Evolutionary conservation across 306 rosid species (phyloP).

Genomic region (Rubus idaeus): DNA sequence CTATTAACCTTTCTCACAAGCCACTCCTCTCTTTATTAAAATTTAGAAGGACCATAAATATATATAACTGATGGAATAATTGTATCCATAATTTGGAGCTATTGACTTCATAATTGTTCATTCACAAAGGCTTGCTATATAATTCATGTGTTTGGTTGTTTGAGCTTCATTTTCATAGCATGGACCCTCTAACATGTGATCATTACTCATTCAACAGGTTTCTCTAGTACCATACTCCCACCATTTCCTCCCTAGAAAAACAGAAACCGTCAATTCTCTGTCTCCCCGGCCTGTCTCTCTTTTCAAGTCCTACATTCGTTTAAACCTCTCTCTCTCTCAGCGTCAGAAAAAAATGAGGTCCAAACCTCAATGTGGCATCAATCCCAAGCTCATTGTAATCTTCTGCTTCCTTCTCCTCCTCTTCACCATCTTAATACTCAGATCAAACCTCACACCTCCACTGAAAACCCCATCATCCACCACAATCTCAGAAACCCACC

Average conservation of each 20-base stretch:
- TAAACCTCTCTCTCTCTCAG: not conserved
- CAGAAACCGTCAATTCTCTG: not conserved
- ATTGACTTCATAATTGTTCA: not conserved
- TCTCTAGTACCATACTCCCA: not conserved
- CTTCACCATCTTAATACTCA: constrained; percentile 39
- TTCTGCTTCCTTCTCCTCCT: constrained; percentile 39
- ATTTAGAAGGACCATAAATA: not conserved
- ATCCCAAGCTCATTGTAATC: constrained; percentile 52
- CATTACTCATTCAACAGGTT: not conserved
- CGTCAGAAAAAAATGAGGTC: constrained; percentile 34
- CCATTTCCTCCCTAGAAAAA: constrained; percentile 4
- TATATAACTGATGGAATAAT: not conserved
- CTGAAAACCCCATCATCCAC: constrained; percentile 27
- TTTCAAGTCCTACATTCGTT: too few species aligned
- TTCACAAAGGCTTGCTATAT: not conserved
- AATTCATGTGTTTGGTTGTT: not conserved
- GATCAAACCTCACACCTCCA: constrained; percentile 48
- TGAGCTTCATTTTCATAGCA: not conserved
- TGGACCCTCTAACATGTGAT: not conserved
- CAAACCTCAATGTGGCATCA: constrained; percentile 37
- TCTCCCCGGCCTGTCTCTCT: not conserved
- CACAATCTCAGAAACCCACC: constrained; percentile 24
- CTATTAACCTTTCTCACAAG: not conserved
- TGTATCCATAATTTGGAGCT: constrained; percentile 1
- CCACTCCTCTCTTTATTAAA: not conserved